A percentile compares a stretch with the other conserved stretches of the same genome.
Evolutionary conservation across 441 rosid genomes (phyloP).

Genomic region (Populus trichocarpa): DNA sequence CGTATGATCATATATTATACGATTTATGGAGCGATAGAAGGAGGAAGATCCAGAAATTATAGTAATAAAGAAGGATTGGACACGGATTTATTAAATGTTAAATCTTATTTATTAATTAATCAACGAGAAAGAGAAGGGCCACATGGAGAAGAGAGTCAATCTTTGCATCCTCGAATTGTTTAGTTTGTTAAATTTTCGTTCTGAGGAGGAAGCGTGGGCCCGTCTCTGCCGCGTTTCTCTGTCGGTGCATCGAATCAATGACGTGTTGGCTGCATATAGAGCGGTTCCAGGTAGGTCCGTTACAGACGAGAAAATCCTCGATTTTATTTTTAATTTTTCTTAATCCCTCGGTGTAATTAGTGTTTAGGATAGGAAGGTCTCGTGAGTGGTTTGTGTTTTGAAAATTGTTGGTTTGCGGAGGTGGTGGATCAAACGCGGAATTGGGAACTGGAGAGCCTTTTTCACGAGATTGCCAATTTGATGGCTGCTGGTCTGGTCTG

Average conservation of each 20-base stretch:
- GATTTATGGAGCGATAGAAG: no score
- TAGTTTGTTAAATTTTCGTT: neutral
- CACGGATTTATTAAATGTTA: no score
- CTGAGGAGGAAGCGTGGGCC: neutral
- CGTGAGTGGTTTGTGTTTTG: neutral
- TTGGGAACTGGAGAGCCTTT: neutral
- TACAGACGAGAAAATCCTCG: neutral
- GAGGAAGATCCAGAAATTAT: no score
- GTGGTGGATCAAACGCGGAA: conserved; percentile 19
- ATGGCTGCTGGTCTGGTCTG: neutral
- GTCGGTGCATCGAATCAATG: conserved; percentile 19
- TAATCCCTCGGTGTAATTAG: neutral
- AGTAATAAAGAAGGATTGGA: no score
- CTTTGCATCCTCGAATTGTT: no score
- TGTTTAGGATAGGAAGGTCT: neutral
- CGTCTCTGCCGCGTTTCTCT: conserved; percentile 18
- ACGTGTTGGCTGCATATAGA: conserved; percentile 10
- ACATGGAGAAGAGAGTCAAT: neutral
- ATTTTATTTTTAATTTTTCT: no score
- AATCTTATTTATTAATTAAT: no score
- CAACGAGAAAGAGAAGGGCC: neutral
- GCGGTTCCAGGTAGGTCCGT: neutral
- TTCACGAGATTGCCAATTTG: neutral
- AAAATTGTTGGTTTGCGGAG: neutral
- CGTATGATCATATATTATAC: no score